Evolutionary conservation across 768 basidiomycete genomes (phyloP).

Genomic region (Tylopilus subfusipes): DNA sequence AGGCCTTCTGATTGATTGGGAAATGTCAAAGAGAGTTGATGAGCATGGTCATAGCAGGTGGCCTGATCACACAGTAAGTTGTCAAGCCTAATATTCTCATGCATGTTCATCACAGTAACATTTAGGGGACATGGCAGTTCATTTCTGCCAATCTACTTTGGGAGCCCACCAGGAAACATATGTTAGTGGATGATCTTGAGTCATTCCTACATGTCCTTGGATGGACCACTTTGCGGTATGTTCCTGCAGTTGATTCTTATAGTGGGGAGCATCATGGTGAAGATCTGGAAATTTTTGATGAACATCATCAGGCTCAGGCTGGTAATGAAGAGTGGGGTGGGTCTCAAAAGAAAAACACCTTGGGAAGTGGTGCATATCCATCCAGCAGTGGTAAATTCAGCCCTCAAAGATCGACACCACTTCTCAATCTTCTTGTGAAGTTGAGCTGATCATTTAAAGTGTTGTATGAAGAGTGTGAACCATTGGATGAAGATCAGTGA

Average conservation of each 20-base stretch:
- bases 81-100: too few species aligned
- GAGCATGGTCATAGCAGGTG: background rate
- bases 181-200: slow-evolving; percentile 31
- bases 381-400: background rate
- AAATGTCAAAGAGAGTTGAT: slow-evolving; percentile 6
- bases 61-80: background rate
- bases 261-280: background rate
- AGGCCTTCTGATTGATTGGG: slow-evolving; percentile 29
- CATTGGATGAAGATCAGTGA: too few species aligned
- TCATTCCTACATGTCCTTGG: slow-evolving; percentile 25
- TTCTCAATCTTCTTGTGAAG: background rate
- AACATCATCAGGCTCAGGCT: background rate
- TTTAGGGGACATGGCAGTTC: slow-evolving; percentile 10
- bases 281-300: background rate
- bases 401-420: background rate
- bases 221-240: background rate
- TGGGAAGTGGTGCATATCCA: background rate
- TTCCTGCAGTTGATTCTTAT: background rate
- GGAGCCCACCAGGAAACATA: slow-evolving; percentile 16
- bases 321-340: background rate
- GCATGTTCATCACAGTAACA: too few species aligned
- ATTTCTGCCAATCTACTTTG: slow-evolving; percentile 15
- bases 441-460: background rate
- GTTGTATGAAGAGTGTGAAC: too few species aligned
- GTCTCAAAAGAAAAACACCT: background rate